phyloP scores from a whole-genome alignment of 306 rosid genomes.

The Citrullus amarus region DNA sequence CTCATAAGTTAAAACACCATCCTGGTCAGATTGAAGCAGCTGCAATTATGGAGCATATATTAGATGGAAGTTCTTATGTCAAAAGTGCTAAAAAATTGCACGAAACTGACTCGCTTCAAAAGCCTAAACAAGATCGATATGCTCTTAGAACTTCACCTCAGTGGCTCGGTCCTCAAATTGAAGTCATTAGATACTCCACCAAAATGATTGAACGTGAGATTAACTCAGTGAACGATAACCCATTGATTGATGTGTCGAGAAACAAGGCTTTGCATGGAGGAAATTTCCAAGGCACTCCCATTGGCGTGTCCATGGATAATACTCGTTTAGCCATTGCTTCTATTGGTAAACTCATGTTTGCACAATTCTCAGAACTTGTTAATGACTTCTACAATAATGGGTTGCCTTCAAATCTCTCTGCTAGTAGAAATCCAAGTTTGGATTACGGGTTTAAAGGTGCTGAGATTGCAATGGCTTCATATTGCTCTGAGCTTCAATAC shows the following conservation, averaged over 20 bases:
- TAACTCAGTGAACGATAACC: conserved; percentile 83
- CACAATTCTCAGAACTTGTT: conserved; percentile 91
- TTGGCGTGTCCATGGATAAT: conserved; percentile 93
- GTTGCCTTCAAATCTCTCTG: conserved; percentile 68
- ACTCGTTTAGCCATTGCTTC: conserved; percentile 72
- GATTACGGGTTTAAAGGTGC: conserved; percentile 91
- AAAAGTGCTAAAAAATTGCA: conserved; percentile 53
- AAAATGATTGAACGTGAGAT: conserved; percentile 95
- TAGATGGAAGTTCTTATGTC: conserved; percentile 65
- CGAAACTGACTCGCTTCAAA: conserved; percentile 74
- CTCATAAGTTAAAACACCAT: conserved; percentile 77
- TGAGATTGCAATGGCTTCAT: conserved; percentile 92
- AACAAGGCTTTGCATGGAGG: conserved; percentile 90
- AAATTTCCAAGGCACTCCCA: conserved; percentile 87
- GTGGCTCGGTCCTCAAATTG: conserved; percentile 88
- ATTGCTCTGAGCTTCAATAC: conserved; percentile 86
- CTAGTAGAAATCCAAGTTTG: conserved; percentile 60
- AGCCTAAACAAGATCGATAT: conserved; percentile 87
- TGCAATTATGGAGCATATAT: conserved; percentile 88
- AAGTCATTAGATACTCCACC: conserved; percentile 60
- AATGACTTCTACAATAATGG: conserved; percentile 84
- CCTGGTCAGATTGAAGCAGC: conserved; percentile 97
- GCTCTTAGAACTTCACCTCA: conserved; percentile 90
- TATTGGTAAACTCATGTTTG: conserved; percentile 74
- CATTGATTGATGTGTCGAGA: conserved; percentile 77